Conservation (phyloP, 345 rosid genomes). For the Eucalyptus regnans region DNA sequence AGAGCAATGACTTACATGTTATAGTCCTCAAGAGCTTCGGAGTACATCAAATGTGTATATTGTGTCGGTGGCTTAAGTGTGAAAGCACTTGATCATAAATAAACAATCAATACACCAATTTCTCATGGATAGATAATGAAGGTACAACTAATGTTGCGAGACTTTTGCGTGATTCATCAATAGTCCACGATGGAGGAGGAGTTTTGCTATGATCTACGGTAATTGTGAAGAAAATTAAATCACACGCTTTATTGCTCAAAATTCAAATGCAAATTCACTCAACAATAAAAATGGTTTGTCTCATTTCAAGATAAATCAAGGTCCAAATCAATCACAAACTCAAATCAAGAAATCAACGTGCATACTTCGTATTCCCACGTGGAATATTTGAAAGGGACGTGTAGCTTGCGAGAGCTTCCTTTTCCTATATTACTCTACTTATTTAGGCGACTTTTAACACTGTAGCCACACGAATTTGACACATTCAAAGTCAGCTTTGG, state of each 20-base stretch:
- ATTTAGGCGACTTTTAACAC: neutral
- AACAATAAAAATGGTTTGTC: neutral
- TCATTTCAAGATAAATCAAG: neutral
- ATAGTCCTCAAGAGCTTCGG: neutral
- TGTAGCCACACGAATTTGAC: neutral
- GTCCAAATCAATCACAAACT: neutral
- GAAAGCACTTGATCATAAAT: neutral
- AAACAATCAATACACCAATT: neutral
- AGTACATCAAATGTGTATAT: neutral
- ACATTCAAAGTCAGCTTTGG: neutral
- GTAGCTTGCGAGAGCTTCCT: neutral
- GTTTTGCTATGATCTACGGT: neutral
- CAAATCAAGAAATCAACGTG: neutral
- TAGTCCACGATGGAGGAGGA: neutral
- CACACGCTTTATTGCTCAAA: neutral
- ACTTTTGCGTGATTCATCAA: neutral
- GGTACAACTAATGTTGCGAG: neutral
- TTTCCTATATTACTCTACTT: neutral
- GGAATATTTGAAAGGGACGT: neutral
- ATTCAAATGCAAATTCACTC: neutral
- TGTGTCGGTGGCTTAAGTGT: neutral
- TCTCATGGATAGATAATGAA: neutral
- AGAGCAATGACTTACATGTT: neutral
- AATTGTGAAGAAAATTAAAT: neutral
- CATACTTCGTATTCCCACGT: neutral